Evolutionary conservation across 176 grass and related monocot species (phyloP).

Genomic region (Oryza officinalis): DNA sequence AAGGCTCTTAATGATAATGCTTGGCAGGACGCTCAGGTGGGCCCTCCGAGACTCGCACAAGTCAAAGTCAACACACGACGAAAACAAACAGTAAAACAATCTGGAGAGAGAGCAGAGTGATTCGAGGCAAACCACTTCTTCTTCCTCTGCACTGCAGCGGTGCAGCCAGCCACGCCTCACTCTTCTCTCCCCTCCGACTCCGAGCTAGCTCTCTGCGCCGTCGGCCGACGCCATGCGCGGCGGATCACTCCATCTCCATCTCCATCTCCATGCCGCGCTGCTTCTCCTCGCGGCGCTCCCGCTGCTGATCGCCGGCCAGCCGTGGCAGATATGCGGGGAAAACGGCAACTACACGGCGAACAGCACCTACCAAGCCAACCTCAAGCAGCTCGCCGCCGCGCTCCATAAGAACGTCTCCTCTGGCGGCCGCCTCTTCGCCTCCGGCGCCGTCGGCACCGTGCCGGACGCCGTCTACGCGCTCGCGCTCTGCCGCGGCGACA

Average conservation of each 20-base stretch:
- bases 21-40: neutral
- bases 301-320: neutral
- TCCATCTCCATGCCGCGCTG: too few relatives aligned
- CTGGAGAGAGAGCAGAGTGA: too few relatives aligned
- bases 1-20: neutral
- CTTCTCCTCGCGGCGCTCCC: neutral
- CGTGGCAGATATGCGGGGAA: slow-evolving; percentile 15
- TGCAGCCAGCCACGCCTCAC: neutral
- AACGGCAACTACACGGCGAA: slow-evolving; percentile 48
- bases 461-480: slow-evolving; percentile 42
- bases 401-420: slow-evolving; percentile 33
- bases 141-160: neutral
- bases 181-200: neutral
- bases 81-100: neutral
- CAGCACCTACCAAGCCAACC: slow-evolving; percentile 47
- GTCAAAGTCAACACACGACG: neutral
- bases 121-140: too few relatives aligned
- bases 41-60: neutral
- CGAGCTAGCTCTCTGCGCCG: neutral
- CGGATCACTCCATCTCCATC: neutral
- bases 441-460: neutral
- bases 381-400: slow-evolving; percentile 35
- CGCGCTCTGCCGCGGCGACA: slow-evolving; percentile 56
- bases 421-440: slow-evolving; percentile 27
- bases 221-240: neutral